Evolutionary conservation across 225 moss, liverwort and hornwort genomes (phyloP).

Genomic region (Polytrichum formosum): DNA sequence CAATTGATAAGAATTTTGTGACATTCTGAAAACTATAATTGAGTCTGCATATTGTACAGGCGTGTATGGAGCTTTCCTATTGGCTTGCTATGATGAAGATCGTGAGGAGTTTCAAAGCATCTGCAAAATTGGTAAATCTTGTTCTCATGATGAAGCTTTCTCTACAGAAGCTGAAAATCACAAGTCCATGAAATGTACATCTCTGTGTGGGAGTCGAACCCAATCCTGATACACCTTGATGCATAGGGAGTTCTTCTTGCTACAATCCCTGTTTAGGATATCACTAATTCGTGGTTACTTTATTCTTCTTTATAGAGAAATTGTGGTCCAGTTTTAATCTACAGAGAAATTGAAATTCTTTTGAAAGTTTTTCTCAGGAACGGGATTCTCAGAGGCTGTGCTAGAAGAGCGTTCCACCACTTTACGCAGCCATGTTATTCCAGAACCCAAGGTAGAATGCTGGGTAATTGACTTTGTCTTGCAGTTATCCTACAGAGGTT

Average conservation of each 20-base stretch:
- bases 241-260: too few relatives aligned
- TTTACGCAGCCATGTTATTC: conserved; percentile 67
- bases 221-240: too few relatives aligned
- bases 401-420: conserved; percentile 86
- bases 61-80: conserved; percentile 88
- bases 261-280: too few relatives aligned
- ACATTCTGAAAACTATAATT: background rate
- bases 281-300: too few relatives aligned
- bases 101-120: conserved; percentile 96
- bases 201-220: too few relatives aligned
- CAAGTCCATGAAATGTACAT: too few relatives aligned
- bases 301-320: too few relatives aligned
- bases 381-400: conserved; percentile 85
- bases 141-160: background rate
- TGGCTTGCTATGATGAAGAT: conserved; percentile 91
- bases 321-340: too few relatives aligned
- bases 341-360: background rate
- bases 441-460: conserved; percentile 65
- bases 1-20: background rate
- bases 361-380: conserved; percentile 42
- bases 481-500: too few relatives aligned
- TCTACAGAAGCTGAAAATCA: too few relatives aligned
- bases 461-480: too few relatives aligned
- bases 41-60: conserved; percentile 43
- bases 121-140: conserved; percentile 86